phyloP scores from a whole-genome alignment of 2,329 filamentous ascomycete genomes.

The Balansia obtecta region DNA sequence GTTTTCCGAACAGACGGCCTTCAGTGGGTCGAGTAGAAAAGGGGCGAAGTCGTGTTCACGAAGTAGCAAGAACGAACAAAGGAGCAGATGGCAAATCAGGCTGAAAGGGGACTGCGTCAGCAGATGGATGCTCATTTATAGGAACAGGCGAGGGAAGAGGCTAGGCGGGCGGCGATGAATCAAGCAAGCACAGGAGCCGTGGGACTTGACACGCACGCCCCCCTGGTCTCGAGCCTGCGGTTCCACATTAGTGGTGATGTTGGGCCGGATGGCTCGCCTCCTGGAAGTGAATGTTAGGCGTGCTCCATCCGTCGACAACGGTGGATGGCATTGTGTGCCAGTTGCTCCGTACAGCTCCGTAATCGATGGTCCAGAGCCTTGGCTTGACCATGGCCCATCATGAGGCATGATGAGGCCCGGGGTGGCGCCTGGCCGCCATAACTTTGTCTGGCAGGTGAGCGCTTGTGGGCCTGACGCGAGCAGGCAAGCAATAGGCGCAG shows the following conservation, averaged over 20 bases:
- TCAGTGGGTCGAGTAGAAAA: constrained; percentile 4
- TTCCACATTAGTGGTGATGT: constrained; percentile 3
- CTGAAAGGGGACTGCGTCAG: constrained; percentile 5
- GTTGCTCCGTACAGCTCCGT: neutral
- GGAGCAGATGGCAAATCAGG: constrained; percentile 4
- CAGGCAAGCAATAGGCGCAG: neutral
- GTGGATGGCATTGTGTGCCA: neutral
- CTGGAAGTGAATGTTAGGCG: neutral
- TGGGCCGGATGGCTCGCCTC: constrained; percentile 5
- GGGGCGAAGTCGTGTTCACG: neutral
- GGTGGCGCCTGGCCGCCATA: neutral
- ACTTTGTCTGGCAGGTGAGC: neutral
- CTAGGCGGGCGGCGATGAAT: constrained; percentile 5
- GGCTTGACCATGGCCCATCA: too few species aligned
- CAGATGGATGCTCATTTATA: constrained; percentile 7
- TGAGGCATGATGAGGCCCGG: neutral
- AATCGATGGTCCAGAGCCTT: neutral
- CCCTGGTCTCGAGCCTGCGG: neutral
- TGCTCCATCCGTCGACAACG: neutral
- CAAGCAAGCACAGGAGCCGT: constrained; percentile 1
- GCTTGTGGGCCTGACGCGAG: too few species aligned
- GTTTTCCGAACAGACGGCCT: neutral
- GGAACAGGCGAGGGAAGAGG: constrained; percentile 2
- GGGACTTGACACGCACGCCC: neutral
- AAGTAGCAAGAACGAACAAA: neutral